phyloP scores from a whole-genome alignment of 148 eudicot genomes.

The Chenopodium formosanum region DNA sequence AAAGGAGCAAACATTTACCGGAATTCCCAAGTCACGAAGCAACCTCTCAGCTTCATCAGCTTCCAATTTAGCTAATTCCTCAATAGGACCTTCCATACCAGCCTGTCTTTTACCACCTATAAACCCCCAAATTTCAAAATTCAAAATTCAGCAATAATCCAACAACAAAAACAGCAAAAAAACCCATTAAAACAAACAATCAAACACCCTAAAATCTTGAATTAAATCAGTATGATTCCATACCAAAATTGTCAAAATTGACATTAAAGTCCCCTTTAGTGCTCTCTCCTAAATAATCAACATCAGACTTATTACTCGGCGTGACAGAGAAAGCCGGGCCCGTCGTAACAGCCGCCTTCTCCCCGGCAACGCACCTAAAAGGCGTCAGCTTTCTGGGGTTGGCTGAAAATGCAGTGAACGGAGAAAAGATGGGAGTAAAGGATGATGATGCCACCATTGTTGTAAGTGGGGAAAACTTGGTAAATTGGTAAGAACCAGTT shows the following conservation, averaged over 20 bases:
- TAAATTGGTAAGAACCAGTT: not conserved
- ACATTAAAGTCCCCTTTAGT: slow-evolving; percentile 79
- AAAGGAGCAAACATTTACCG: slow-evolving; percentile 32
- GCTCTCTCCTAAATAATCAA: slow-evolving; percentile 87
- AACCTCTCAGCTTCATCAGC: slow-evolving; percentile 69
- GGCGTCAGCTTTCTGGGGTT: slow-evolving; percentile 1
- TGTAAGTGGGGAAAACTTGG: not conserved
- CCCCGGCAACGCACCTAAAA: slow-evolving; percentile 32
- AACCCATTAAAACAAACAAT: not conserved
- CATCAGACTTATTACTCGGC: slow-evolving; percentile 40
- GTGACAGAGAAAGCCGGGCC: slow-evolving; percentile 52
- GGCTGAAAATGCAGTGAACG: not conserved
- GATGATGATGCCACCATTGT: slow-evolving; percentile 17
- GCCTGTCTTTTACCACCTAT: slow-evolving; percentile 47
- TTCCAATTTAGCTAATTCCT: slow-evolving; percentile 79
- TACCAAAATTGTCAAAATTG: slow-evolving; percentile 46
- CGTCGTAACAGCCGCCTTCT: slow-evolving; percentile 27
- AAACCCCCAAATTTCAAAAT: not conserved
- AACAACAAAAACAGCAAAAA: slow-evolving; percentile 4
- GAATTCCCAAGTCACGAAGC: slow-evolving; percentile 69
- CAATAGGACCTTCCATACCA: slow-evolving; percentile 66
- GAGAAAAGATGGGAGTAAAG: slow-evolving; percentile 10
- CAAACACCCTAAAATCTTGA: not conserved
- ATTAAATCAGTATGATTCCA: not conserved
- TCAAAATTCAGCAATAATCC: not conserved